These are phyloP conservation scores for Wallacemonas sp. DNA, from an alignment of 208 protist genomes.

Conservation along the genomic window DNA sequence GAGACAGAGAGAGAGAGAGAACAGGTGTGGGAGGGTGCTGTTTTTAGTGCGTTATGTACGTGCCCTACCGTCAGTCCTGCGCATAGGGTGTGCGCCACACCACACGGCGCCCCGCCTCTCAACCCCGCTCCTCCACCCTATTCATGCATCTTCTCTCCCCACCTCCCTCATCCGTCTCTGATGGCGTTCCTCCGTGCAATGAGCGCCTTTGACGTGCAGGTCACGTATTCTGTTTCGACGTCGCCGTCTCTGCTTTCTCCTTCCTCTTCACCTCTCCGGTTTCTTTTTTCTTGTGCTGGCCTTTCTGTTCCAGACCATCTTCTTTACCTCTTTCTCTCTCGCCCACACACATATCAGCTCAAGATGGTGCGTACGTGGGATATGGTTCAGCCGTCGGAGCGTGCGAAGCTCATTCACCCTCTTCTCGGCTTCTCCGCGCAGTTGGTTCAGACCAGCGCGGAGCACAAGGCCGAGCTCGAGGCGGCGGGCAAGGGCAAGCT, in stretches of 20 bases:
- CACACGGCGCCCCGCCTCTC: too few relatives aligned
- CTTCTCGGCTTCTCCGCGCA: conserved; percentile 22
- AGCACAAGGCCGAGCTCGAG: conserved; percentile 15
- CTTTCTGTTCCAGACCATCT: not conserved
- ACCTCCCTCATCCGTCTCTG: too few relatives aligned
- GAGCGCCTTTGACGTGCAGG: too few relatives aligned
- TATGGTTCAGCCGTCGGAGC: conserved; percentile 8
- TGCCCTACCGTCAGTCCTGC: too few relatives aligned
- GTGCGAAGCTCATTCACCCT: conserved; percentile 19
- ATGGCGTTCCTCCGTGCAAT: too few relatives aligned
- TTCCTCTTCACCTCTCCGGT: conserved; percentile 3
- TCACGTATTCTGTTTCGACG: too few relatives aligned
- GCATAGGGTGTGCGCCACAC: too few relatives aligned
- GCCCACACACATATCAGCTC: not conserved
- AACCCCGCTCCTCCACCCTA: not conserved
- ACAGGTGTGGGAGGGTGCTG: too few relatives aligned
- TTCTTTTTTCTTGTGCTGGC: not conserved
- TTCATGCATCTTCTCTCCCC: not conserved
- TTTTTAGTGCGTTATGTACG: too few relatives aligned
- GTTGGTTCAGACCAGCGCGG: conserved; percentile 15
- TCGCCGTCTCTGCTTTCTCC: not conserved
- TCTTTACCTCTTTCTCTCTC: not conserved
- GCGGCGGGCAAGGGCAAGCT: conserved; percentile 17
- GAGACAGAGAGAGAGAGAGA: too few relatives aligned
- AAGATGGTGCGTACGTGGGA: conserved; percentile 11